These are phyloP conservation scores for Eremothecium sinecaudum DNA, from an alignment of 1,139 yeast species.

Conservation along the genomic window DNA sequence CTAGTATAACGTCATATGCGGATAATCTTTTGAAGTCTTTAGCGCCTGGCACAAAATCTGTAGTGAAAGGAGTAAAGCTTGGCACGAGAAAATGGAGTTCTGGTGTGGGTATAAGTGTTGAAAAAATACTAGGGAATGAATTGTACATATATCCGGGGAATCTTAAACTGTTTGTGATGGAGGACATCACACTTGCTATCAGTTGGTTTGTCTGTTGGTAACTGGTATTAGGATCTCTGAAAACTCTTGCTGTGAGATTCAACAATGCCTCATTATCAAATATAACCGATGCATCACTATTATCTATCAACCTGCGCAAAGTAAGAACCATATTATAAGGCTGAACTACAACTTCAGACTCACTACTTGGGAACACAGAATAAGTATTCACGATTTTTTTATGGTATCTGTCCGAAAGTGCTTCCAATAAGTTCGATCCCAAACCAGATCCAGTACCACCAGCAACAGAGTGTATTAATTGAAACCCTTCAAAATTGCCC, in stretches of 20 bases:
- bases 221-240: slow-evolving; percentile 36
- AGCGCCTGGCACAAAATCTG: slow-evolving; percentile 49
- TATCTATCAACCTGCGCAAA: slow-evolving; percentile 67
- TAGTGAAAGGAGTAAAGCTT: slow-evolving; percentile 78
- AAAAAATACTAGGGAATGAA: slow-evolving; percentile 71
- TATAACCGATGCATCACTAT: slow-evolving; percentile 77
- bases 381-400: slow-evolving; percentile 80
- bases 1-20: slow-evolving; percentile 77
- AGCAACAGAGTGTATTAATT: slow-evolving; percentile 89
- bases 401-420: slow-evolving; percentile 69
- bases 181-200: slow-evolving; percentile 76
- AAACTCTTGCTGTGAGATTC: slow-evolving; percentile 34
- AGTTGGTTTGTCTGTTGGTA: slow-evolving; percentile 76
- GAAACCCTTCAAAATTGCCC: slow-evolving; percentile 84
- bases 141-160: slow-evolving; percentile 91
- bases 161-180: slow-evolving; percentile 76
- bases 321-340: slow-evolving; percentile 88
- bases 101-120: slow-evolving; percentile 82
- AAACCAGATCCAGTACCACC: slow-evolving; percentile 98
- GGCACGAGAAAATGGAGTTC: slow-evolving; percentile 80
- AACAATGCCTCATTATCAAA: slow-evolving; percentile 84
- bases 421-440: slow-evolving; percentile 74
- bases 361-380: slow-evolving; percentile 72
- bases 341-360: slow-evolving; percentile 92
- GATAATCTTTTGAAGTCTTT: slow-evolving; percentile 60